Conservation (phyloP, 148 eudicot species). For the Mesembryanthemum crystallinum region DNA sequence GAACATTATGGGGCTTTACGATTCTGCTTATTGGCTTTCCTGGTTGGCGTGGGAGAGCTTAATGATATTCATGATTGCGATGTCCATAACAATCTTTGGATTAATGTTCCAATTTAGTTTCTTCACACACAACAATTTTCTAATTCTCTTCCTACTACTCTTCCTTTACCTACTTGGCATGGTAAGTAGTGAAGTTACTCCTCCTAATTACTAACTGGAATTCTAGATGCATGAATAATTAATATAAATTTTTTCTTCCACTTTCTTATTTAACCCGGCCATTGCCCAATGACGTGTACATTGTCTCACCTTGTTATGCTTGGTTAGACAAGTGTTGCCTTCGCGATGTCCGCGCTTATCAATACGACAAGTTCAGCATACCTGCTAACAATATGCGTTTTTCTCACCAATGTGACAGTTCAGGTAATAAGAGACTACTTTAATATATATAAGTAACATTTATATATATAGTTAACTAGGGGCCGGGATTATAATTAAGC, state of each 20-base stretch:
- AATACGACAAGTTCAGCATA: constrained; percentile 54
- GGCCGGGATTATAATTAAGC: neutral
- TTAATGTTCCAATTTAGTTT: constrained; percentile 67
- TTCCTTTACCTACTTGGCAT: constrained; percentile 63
- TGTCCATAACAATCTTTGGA: constrained; percentile 60
- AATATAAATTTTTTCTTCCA: too few species aligned
- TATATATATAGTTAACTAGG: too few species aligned
- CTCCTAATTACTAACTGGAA: too few species aligned
- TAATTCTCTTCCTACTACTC: constrained; percentile 52
- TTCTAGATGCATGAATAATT: too few species aligned
- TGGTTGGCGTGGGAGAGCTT: constrained; percentile 72
- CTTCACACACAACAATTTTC: constrained; percentile 61
- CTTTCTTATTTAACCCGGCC: neutral
- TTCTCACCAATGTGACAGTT: constrained; percentile 42
- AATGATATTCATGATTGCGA: constrained; percentile 42
- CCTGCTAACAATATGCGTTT: constrained; percentile 43
- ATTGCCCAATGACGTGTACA: neutral
- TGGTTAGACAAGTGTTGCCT: constrained; percentile 54
- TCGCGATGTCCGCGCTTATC: constrained; percentile 52
- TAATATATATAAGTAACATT: too few species aligned
- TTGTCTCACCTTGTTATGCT: constrained; percentile 18
- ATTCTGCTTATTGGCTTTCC: constrained; percentile 76
- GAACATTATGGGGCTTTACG: constrained; percentile 83
- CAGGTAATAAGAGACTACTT: too few species aligned
- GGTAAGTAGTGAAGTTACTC: constrained; percentile 32